Evolutionary conservation across 345 rosid species (phyloP).

Genomic region (Eucalyptus decipiens): DNA sequence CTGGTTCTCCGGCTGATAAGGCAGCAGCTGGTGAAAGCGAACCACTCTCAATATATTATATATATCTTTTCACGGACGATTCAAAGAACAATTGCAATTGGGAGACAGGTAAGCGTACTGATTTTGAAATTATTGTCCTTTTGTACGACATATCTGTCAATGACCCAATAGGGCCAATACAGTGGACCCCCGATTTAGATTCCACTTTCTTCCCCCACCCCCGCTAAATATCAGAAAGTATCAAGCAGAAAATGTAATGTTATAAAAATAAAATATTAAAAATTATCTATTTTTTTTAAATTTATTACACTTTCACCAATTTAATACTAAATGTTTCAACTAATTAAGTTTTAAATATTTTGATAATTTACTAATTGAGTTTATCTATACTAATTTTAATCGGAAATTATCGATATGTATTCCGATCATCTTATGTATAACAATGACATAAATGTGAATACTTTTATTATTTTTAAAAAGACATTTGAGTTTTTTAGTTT

Average conservation of each 20-base stretch:
- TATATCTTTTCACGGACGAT: not conserved
- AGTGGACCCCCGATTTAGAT: not conserved
- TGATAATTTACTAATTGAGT: no score
- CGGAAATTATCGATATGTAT: accelerated
- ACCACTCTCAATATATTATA: not conserved
- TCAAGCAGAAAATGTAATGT: not conserved
- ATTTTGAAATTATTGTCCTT: not conserved
- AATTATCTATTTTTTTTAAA: no score
- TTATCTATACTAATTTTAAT: no score
- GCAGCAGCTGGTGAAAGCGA: no score
- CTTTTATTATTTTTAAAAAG: no score
- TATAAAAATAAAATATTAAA: not conserved
- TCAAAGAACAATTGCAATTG: not conserved
- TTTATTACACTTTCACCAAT: accelerated
- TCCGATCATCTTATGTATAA: accelerated
- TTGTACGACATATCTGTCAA: not conserved
- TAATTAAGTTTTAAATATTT: no score
- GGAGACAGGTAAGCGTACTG: not conserved
- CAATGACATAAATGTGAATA: accelerated
- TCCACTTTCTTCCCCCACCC: not conserved
- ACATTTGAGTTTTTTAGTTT: no score
- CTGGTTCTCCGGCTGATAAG: not conserved
- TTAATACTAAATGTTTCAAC: no score
- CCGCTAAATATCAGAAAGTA: not conserved
- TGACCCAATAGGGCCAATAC: not conserved